Evolutionary conservation across 2,329 filamentous ascomycete genomes (phyloP), one percentile per base, ranked within the genome.

Genomic region (Exophiala phaeomuriformis): DNA sequence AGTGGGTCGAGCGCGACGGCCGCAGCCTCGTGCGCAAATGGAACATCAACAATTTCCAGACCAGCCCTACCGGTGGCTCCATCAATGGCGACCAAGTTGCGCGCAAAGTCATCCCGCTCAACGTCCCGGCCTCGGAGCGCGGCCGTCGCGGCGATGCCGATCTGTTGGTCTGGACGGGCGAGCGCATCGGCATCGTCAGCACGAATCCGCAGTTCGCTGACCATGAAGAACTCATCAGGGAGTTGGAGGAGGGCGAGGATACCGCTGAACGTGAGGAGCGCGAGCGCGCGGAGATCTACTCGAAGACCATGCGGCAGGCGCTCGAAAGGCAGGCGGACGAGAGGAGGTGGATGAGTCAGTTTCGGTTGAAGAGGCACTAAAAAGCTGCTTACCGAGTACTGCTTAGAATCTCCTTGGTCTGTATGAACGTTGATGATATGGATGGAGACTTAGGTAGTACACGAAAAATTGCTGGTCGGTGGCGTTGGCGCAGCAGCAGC

Each of bases 1-100:
- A 89, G 67, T 97, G 91, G 90, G 82, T 94, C 42, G 91, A 97
- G 69, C 78, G 90, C 35, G 89, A 96, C 64, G 90, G 87, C 0
- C 72, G 71, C 36, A 74, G 55, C 50, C 49, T 64, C 19, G 60
- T 83, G 3, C 72, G 80, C 9, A 71, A 72, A 0, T 77, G 78
- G 67, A 82, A 82, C 59, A 76, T 84, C 64, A 83, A 82, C 53
- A 69, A 72, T 7, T 66, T 68, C 19, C 43, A 56, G n/a, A 45
- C 57, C 51, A 58, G 33, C 56, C 52, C 27, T 6, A 42, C 45
- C 28, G 48, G 51, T 27, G 42, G 51, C 42, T 36, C 53, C 28
- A 29, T 48, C 12, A 60, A 43, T 53, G 56, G 51, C 35, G 54
- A 59, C 37, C 49, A 51, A 47, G 54, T 58, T 44, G 51, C 35